Base-by-base conservation (phyloP, 306 rosid genomes). In the Pterocarpus macrocarpus region DNA sequence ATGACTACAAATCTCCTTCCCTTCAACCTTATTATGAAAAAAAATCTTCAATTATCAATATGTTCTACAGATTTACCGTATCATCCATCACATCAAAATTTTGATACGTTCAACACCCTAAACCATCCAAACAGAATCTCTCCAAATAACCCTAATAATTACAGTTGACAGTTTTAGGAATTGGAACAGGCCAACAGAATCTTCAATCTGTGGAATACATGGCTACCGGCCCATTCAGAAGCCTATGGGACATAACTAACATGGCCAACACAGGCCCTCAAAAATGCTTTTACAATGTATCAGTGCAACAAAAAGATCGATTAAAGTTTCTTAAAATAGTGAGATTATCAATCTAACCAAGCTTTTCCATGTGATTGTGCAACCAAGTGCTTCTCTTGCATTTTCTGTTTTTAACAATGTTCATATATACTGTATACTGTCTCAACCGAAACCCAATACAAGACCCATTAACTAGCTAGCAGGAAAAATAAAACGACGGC, bases 291-390 rank as follows among this genome's bases (percentile, higher is more conserved):
- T n/a, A 76, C 52, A 28, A 12, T n/a, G 14, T 5, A 66, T 41
- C 3, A 8, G 41, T 47, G 62, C 49, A 76, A 69, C 28, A 22
- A 22, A 22, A 22, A 22, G 28, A 22, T 22, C 28, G 0, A 22
- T 22, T 22, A 22, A 22, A 22, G 28, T 22, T 22, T 22, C 28
- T 22, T 22, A 22, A 22, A 22, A 22, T 22, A 8, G 5, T 16
- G 47, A 59, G 33, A 12, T 8, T 59, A 75, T 43, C 59, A 59
- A 75, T 75, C 44, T 59, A 45, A n/a, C 47, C 71, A 62, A 32
- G 13, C 61, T 62, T 11, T 56, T 7, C 66, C 32, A 39, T 30
- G 73, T 38, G 16, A 22, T 44, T 45, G 12, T 44, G 39, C 41
- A 44, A 47, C 28, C 38, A 69, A 45, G 59, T 52, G 14, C 58